A percentile compares a stretch with the other conserved stretches of the same genome.
Evolutionary conservation across 106 monocot species (phyloP).

Genomic region (Dendrobium nobile): DNA sequence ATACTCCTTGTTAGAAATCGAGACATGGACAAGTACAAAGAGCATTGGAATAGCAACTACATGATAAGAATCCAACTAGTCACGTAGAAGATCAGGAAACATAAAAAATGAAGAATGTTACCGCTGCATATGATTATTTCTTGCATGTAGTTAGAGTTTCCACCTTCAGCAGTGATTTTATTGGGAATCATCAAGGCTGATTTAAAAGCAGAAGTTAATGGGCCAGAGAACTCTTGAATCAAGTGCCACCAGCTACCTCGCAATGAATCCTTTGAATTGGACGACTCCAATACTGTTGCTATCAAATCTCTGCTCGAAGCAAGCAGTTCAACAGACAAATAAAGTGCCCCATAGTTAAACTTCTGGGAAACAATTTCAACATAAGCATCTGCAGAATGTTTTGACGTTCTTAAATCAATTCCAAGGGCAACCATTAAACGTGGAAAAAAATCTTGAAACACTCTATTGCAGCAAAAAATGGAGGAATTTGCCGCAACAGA

Average conservation of each 20-base stretch:
- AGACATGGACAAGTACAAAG: background rate
- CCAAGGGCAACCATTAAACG: conserved; percentile 52
- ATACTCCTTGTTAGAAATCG: background rate
- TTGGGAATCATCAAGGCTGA: conserved; percentile 19
- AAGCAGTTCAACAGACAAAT: conserved; percentile 69
- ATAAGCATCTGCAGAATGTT: conserved; percentile 4
- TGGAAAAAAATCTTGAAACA: conserved; percentile 58
- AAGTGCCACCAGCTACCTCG: conserved; percentile 48
- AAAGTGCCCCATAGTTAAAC: conserved; percentile 65
- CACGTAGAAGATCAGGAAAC: background rate
- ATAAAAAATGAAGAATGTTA: conserved; percentile 13
- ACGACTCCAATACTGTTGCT: conserved; percentile 13
- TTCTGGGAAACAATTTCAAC: conserved; percentile 7
- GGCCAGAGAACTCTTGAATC: conserved; percentile 35
- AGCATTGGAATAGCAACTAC: background rate
- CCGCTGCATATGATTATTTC: conserved; percentile 37
- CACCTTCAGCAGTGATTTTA: conserved; percentile 7
- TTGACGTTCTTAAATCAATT: conserved; percentile 15
- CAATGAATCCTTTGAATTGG: conserved; percentile 11
- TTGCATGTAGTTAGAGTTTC: conserved; percentile 7
- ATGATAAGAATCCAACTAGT: background rate
- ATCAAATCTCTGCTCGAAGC: conserved; percentile 58
- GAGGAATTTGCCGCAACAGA: conserved; percentile 48
- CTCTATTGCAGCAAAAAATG: conserved; percentile 44
- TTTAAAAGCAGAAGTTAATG: conserved; percentile 41